These are phyloP conservation scores for Colletotrichum sp. DNA, from an alignment of 2,329 filamentous ascomycete species.

Conservation along the genomic window DNA sequence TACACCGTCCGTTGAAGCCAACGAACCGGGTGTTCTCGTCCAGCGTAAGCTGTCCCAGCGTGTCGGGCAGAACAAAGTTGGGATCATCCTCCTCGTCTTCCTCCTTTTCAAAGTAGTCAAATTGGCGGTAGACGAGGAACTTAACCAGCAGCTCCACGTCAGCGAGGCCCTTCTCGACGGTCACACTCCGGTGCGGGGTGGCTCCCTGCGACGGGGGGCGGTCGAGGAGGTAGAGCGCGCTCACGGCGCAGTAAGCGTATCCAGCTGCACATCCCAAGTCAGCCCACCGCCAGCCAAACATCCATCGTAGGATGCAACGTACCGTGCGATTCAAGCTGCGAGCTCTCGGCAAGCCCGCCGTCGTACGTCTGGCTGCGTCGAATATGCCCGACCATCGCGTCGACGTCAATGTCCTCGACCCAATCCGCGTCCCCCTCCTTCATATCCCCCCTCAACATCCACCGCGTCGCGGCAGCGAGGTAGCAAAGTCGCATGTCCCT, in stretches of 20 bases:
- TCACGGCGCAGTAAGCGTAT: constrained; percentile 88
- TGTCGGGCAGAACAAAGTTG: constrained; percentile 33
- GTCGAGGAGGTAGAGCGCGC: constrained; percentile 77
- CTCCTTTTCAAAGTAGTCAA: constrained; percentile 57
- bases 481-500: constrained; percentile 89
- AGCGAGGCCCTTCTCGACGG: constrained; percentile 39
- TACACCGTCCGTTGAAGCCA: constrained; percentile 88
- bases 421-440: constrained; percentile 54
- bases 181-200: constrained; percentile 33
- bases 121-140: constrained; percentile 73
- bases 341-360: constrained; percentile 80
- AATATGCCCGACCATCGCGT: constrained; percentile 73
- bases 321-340: constrained; percentile 80
- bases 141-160: constrained; percentile 36
- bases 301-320: constrained; percentile 29
- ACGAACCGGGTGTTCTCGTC: constrained; percentile 51
- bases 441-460: constrained; percentile 75
- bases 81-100: constrained; percentile 41
- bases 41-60: constrained; percentile 38
- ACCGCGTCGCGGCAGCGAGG: constrained; percentile 80
- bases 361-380: constrained; percentile 77
- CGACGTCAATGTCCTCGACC: constrained; percentile 77
- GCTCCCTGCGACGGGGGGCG: constrained; percentile 51
- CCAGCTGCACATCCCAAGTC: constrained; percentile 64
- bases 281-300: not conserved